A percentile compares a stretch with the other conserved stretches of the same genome.
Conservation (phyloP, 2,329 filamentous ascomycete species). For the Aspergillus sp. region DNA sequence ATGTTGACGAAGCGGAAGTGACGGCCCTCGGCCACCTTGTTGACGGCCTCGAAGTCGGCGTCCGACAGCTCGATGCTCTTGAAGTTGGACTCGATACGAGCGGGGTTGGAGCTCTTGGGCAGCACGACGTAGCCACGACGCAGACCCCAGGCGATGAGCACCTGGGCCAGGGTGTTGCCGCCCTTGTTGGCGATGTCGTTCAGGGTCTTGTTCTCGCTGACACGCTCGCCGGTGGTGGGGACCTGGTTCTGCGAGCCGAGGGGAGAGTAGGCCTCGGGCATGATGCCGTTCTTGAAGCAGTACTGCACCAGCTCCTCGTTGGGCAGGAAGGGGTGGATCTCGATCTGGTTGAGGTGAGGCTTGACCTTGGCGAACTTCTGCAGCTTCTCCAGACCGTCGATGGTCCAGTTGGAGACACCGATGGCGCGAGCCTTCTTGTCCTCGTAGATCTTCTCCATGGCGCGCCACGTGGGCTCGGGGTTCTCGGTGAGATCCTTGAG, state of each 20-base stretch:
- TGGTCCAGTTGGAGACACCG: conserved; percentile 74
- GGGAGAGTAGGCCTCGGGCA: conserved; percentile 45
- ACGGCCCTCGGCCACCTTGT: conserved; percentile 63
- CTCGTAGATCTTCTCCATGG: conserved; percentile 60
- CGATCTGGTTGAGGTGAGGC: conserved; percentile 47
- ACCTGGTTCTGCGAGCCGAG: conserved; percentile 68
- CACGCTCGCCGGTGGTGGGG: conserved; percentile 66
- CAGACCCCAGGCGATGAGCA: conserved; percentile 65
- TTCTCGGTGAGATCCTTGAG: conserved; percentile 66
- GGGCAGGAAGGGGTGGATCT: conserved; percentile 50
- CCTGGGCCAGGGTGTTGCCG: conserved; percentile 59
- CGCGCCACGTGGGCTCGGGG: conserved; percentile 63
- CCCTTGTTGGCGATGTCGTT: conserved; percentile 59
- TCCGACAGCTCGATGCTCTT: conserved; percentile 59
- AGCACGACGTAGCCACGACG: conserved; percentile 66
- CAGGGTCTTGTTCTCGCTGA: conserved; percentile 59
- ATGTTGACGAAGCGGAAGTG: conserved; percentile 76
- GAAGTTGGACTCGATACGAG: conserved; percentile 68
- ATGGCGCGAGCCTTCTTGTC: conserved; percentile 68
- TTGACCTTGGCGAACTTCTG: conserved; percentile 43
- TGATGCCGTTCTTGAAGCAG: conserved; percentile 41
- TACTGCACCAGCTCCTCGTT: conserved; percentile 45
- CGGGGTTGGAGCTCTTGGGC: conserved; percentile 68
- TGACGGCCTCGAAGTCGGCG: conserved; percentile 60
- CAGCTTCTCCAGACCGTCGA: conserved; percentile 50